Evolutionary conservation across 768 basidiomycete species (phyloP).

Genomic region (Leccinum imitatum): DNA sequence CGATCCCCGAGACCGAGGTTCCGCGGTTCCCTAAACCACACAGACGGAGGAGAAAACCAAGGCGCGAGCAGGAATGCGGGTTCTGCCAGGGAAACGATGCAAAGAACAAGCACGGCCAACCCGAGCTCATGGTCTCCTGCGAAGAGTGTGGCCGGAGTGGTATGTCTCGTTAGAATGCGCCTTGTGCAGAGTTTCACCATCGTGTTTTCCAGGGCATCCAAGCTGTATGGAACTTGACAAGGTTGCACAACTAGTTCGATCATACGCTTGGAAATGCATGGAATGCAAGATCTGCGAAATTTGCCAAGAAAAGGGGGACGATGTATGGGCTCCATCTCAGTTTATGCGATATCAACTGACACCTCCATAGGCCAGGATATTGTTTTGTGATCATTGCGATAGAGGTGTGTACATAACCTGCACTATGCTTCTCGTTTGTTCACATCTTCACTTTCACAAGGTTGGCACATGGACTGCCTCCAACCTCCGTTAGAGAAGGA

Average conservation of each 20-base stretch:
- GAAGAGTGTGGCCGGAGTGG: slow-evolving; percentile 82
- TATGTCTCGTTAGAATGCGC: slow-evolving; percentile 33
- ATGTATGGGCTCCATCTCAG: slow-evolving; percentile 54
- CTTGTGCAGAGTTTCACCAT: background rate
- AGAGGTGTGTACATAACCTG: slow-evolving; percentile 51
- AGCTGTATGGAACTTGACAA: slow-evolving; percentile 71
- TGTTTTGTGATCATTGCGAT: slow-evolving; percentile 95
- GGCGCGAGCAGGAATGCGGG: slow-evolving; percentile 68
- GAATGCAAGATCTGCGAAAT: slow-evolving; percentile 93
- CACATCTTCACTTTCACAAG: slow-evolving; percentile 34
- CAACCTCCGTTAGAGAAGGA: slow-evolving; percentile 65
- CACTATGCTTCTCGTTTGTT: slow-evolving; percentile 5
- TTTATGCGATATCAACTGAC: slow-evolving; percentile 22
- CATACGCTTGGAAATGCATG: slow-evolving; percentile 84
- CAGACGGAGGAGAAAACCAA: slow-evolving; percentile 46
- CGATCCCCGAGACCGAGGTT: slow-evolving; percentile 45
- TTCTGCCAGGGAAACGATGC: slow-evolving; percentile 71
- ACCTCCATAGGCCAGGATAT: slow-evolving; percentile 59
- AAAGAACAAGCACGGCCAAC: slow-evolving; percentile 53
- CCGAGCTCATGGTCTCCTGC: slow-evolving; percentile 78
- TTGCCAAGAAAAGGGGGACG: slow-evolving; percentile 82
- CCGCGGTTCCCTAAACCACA: slow-evolving; percentile 41
- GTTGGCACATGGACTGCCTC: slow-evolving; percentile 85
- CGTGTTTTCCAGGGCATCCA: slow-evolving; percentile 64
- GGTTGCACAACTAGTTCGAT: slow-evolving; percentile 58